Conservation (phyloP, 1,139 yeast genomes). For the Pichia sp. region DNA sequence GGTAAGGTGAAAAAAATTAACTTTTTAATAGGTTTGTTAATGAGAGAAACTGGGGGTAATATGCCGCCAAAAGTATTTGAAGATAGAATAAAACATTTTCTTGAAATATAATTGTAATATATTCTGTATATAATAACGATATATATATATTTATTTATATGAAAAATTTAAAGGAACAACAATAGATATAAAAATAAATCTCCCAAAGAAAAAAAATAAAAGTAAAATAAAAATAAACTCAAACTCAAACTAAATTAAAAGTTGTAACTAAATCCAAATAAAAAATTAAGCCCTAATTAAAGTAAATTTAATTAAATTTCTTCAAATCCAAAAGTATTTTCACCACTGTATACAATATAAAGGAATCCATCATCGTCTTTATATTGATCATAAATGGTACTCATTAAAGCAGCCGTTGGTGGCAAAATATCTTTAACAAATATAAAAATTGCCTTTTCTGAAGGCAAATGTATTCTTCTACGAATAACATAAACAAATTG, state of each 20-base stretch:
- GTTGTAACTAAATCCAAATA: constrained; percentile 4
- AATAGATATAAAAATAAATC: too few species aligned
- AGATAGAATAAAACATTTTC: constrained; percentile 33
- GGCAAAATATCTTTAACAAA: constrained; percentile 95
- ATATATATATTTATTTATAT: not conserved
- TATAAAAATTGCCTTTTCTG: constrained; percentile 96
- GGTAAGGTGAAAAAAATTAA: constrained; percentile 60
- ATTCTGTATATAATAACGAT: not conserved
- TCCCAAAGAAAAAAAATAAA: too few species aligned
- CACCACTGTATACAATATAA: constrained; percentile 87
- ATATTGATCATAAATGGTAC: constrained; percentile 90
- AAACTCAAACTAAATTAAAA: not conserved
- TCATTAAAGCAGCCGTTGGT: constrained; percentile 96
- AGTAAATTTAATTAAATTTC: constrained; percentile 1
- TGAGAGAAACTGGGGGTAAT: constrained; percentile 71
- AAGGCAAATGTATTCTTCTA: constrained; percentile 90
- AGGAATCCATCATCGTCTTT: constrained; percentile 96
- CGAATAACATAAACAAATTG: constrained; percentile 97
- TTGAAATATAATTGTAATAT: constrained; percentile 9
- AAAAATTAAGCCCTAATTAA: not conserved
- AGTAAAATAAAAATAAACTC: not conserved
- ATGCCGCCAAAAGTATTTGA: constrained; percentile 48
- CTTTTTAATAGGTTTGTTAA: constrained; percentile 76
- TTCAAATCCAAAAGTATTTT: constrained; percentile 63
- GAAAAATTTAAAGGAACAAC: too few species aligned